phyloP scores from a whole-genome alignment of 176 grass and related monocot species.

The Melocanna baccifera region DNA sequence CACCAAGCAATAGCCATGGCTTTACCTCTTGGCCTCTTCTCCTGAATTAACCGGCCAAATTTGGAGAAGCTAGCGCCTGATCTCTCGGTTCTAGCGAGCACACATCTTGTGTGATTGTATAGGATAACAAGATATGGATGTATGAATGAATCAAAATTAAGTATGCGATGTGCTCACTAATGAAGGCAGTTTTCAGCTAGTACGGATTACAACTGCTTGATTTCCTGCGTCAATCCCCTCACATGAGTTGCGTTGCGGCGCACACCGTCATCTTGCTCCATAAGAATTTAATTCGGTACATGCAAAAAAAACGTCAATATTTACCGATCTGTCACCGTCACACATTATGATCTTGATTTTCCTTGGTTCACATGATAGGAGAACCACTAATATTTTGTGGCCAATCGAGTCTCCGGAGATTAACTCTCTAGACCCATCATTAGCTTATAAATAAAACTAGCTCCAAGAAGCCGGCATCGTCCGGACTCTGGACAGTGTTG shows the following conservation, averaged over 20 bases:
- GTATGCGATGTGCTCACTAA: background rate
- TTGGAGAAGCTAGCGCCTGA: background rate
- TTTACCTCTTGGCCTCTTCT: background rate
- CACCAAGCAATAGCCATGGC: background rate
- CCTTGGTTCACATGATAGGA: background rate
- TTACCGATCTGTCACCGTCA: background rate
- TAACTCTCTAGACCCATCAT: background rate
- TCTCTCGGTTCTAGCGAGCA: background rate
- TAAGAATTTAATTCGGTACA: background rate
- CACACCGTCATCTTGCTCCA: background rate
- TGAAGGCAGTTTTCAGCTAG: background rate
- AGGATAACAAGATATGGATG: background rate
- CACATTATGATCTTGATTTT: background rate
- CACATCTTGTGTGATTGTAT: conserved; percentile 2
- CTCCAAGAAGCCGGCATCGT: background rate
- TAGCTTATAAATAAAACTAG: background rate
- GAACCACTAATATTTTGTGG: background rate
- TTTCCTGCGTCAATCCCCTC: background rate
- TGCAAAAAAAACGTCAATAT: background rate
- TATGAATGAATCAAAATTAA: background rate
- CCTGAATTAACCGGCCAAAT: background rate
- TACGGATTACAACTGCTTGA: background rate
- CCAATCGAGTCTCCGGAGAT: background rate
- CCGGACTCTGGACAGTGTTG: background rate
- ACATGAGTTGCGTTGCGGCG: background rate